Evolutionary conservation across 2,329 filamentous ascomycete species (phyloP).

Genomic region (Dryadomyces sulphureus): DNA sequence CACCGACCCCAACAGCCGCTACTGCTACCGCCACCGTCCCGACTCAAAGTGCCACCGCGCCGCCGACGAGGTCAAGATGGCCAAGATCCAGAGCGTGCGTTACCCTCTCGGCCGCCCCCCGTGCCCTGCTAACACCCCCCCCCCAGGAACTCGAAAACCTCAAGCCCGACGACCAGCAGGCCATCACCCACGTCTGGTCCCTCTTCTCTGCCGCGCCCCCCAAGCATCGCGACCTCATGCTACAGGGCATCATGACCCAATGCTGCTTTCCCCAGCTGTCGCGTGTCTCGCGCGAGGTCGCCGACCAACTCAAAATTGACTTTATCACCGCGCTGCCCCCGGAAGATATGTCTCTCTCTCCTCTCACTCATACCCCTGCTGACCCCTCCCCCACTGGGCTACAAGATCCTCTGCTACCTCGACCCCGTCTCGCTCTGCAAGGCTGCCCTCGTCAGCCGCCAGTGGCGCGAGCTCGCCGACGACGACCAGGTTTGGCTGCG

Average conservation of each 20-base stretch:
- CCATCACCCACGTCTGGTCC: constrained; percentile 94
- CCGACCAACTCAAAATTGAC: constrained; percentile 94
- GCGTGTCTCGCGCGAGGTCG: constrained; percentile 76
- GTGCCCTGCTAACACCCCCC: constrained; percentile 1
- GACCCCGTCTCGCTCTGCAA: constrained; percentile 93
- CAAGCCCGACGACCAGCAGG: constrained; percentile 76
- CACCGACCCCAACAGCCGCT: constrained; percentile 64
- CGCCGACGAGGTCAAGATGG: constrained; percentile 92
- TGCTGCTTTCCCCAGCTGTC: constrained; percentile 97
- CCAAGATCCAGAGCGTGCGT: constrained; percentile 73
- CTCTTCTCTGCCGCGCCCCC: constrained; percentile 89
- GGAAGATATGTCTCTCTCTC: constrained; percentile 30
- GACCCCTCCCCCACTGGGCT: constrained; percentile 43
- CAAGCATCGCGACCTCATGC: constrained; percentile 89
- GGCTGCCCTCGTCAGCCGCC: constrained; percentile 80
- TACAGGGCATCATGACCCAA: constrained; percentile 89
- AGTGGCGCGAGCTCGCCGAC: constrained; percentile 83
- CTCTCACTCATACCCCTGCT: not conserved
- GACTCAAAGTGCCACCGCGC: constrained; percentile 88
- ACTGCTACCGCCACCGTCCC: constrained; percentile 87
- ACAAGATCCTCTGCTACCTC: constrained; percentile 83
- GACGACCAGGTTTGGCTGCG: constrained; percentile 96
- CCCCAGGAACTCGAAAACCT: constrained; percentile 64
- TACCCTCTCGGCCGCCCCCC: not conserved
- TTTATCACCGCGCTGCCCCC: constrained; percentile 79